These are phyloP conservation scores for Kregervanrija pseudodelftensis DNA, from an alignment of 805 yeast species.

Conservation along the genomic window DNA sequence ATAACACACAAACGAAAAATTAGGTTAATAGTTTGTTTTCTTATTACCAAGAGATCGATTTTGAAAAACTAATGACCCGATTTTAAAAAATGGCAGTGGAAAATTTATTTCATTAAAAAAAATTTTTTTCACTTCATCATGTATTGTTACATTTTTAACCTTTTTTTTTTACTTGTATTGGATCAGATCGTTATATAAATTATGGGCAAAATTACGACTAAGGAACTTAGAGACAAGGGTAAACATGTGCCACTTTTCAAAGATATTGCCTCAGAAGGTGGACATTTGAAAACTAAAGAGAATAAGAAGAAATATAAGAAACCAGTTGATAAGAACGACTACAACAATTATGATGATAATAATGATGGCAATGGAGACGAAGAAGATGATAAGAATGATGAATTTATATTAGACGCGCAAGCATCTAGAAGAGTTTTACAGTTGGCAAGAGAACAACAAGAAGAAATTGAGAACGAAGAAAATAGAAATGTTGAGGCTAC, in stretches of 20 bases:
- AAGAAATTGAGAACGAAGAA: conserved; percentile 74
- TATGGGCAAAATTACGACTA: conserved; percentile 63
- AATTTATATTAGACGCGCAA: conserved; percentile 68
- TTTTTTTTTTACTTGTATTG: not conserved
- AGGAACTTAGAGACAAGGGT: conserved; percentile 43
- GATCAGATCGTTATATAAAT: conserved; percentile 1
- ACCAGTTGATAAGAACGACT: not conserved
- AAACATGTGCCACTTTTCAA: conserved; percentile 79
- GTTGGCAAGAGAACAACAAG: conserved; percentile 89
- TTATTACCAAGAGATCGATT: too few relatives aligned
- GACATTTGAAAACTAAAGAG: conserved; percentile 47
- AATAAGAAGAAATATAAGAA: conserved; percentile 12
- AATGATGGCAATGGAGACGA: conserved; percentile 27
- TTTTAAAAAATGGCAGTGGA: too few relatives aligned
- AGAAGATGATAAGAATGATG: conserved; percentile 43
- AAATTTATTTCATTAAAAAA: not conserved
- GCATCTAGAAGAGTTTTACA: conserved; percentile 80
- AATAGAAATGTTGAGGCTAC: conserved; percentile 21
- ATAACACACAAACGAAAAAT: too few relatives aligned
- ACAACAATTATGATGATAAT: conserved; percentile 16
- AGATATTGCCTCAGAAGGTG: conserved; percentile 70
- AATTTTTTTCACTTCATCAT: not conserved
- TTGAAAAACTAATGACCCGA: too few relatives aligned
- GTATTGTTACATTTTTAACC: not conserved
- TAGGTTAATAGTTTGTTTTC: too few relatives aligned